Evolutionary conservation across 108 stramenopile species (phyloP), one percentile per base, ranked within the genome.

Genomic region (Pseudonitzschia pungens): DNA sequence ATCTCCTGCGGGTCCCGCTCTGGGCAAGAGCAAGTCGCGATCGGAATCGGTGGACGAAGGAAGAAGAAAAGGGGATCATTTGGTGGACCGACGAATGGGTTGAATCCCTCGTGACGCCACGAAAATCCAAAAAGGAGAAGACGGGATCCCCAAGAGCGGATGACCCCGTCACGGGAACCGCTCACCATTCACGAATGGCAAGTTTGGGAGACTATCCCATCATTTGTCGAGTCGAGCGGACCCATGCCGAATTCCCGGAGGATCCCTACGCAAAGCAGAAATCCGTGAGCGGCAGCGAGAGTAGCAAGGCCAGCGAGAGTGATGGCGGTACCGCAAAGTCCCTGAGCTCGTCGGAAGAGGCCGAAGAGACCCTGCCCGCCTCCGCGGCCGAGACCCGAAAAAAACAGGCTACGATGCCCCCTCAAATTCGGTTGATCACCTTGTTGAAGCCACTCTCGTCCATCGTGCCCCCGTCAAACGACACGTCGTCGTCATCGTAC

Each of bases 181-280:
- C 36, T 36, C 36, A 6, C 4, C 6, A 36, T 36, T 12, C 32
- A 9, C 33, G 22, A 10, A 41, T 36, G 14, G 18, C 36, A 16
- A 41, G 16, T 12, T 31, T 71, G 0, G 77, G 71, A 42, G 41
- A 60, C 15, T 85, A 80, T 71, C 84, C 84, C n/a, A 74, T 87
- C 10, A 22, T 87, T 26, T 87, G 87, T 72, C 73, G 76, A 16
- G 84, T 87, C 26, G 81, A 84, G 40, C 40, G 50, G 20, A 81
- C 82, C 14, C 72, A 80, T 58, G 76, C 79, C 14, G 87, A 87
- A 70, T 87, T 87, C 52, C 87, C 87, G 4, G 78, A 58, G 4
- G 84, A 87, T 50, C 81, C 81, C 2, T 56, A 68, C 20, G 24
- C 43, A 28, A 73, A 83, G 68, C 52, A 62, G 16, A 67, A 64